Conservation (phyloP, 2,329 filamentous ascomycete genomes). For the Xylaria sp. region DNA sequence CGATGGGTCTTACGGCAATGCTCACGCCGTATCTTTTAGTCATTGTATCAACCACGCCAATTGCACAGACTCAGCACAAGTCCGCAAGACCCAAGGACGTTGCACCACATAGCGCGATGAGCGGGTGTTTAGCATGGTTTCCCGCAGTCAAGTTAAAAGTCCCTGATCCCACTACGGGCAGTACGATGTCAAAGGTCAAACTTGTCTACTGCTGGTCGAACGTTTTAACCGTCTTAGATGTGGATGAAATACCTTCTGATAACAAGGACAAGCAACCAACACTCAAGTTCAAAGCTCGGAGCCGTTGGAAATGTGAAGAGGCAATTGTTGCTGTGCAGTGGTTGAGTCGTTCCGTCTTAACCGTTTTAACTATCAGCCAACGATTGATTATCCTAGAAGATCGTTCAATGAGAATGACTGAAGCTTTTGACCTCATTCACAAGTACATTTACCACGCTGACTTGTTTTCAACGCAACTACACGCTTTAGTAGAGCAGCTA, state of each 20-base stretch:
- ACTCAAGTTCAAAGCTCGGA: conserved; percentile 83
- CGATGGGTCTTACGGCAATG: conserved; percentile 91
- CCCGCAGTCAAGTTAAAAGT: conserved; percentile 92
- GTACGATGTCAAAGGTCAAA: conserved; percentile 81
- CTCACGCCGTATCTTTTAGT: conserved; percentile 95
- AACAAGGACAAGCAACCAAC: conserved; percentile 81
- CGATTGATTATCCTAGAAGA: conserved; percentile 93
- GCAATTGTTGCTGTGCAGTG: conserved; percentile 96
- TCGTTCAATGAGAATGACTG: conserved; percentile 86
- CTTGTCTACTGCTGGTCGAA: conserved; percentile 99
- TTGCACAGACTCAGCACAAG: conserved; percentile 97
- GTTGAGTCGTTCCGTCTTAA: conserved; percentile 92
- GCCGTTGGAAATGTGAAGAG: conserved; percentile 92
- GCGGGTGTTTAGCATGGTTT: conserved; percentile 96
- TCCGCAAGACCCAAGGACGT: conserved; percentile 90
- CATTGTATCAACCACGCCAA: conserved; percentile 94
- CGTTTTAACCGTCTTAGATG: conserved; percentile 90
- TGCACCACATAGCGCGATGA: conserved; percentile 88
- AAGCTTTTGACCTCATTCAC: conserved; percentile 90
- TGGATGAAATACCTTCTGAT: conserved; percentile 75
- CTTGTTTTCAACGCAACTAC: conserved; percentile 87
- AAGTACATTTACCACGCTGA: conserved; percentile 94
- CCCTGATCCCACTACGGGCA: conserved; percentile 72
- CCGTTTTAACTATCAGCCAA: conserved; percentile 93
- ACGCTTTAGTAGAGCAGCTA: conserved; percentile 84